Evolutionary conservation across 805 yeast genomes (phyloP), one percentile per base, ranked within the genome.

Genomic region (Blastobotrys attinorum): DNA sequence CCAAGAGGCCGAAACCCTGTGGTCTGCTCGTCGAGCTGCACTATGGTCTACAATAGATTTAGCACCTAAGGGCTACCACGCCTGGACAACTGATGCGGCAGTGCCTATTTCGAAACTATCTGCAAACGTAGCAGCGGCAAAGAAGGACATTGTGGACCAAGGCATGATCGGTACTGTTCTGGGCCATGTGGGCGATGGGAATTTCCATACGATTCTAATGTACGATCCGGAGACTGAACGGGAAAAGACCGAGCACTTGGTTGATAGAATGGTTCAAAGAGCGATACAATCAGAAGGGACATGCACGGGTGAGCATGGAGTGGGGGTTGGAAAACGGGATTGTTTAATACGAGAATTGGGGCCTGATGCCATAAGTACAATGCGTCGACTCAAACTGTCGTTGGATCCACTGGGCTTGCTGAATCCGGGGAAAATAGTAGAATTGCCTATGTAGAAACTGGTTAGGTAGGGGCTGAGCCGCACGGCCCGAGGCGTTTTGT

Each of bases 161-260:
- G 85, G 85, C 0, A 64, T 83, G 46, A 54, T 62, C n/a, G 79
- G 82, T 15, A 75, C 88, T 5, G 73, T 83, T 25, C 78, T 87
- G 57, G 95, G 95, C 4, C 96, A 87, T 61, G 87, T 83, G 27
- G 96, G 96, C 17, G 96, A 87, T 62, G 96, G 96, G 29, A 87
- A 87, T 64, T 85, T 87, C 66, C 96, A 87, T 58, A 81, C 85
- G 13, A 73, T 84, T 46, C 56, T 87, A 25, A 65, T 81, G 43
- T 83, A 78, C 61, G 75, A 79, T 47, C 74, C 74, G 7, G 65
- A 69, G 46, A 56, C 59, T 13, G 64, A 75, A 64, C 54, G 59
- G 44, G 72, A 79, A 46, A 66, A 66, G 42, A 80, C 77, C 20
- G 76, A 74, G 49, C 62, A 60, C 2, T 63, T 81, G 22, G 95